Evolutionary conservation across 2,329 filamentous ascomycete genomes (phyloP).

Genomic region (Myriosclerotinia curreyana): DNA sequence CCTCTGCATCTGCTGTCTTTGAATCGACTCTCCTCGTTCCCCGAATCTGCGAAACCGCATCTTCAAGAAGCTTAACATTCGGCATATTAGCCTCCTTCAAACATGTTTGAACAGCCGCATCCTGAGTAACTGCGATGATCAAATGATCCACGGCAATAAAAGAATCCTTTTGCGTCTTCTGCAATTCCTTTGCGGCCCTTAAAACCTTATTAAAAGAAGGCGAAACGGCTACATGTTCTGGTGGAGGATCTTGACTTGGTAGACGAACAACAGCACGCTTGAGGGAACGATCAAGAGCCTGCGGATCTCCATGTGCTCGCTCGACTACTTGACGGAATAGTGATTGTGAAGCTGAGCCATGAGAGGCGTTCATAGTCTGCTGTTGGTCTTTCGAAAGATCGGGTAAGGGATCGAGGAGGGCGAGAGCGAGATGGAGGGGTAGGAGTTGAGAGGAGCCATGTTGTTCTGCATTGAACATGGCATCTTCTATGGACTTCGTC

Average conservation of each 20-base stretch:
- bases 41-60: slow-evolving; percentile 86
- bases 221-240: slow-evolving; percentile 80
- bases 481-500: slow-evolving; percentile 84
- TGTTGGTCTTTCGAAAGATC: slow-evolving; percentile 81
- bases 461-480: slow-evolving; percentile 81
- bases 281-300: slow-evolving; percentile 80
- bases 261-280: slow-evolving; percentile 90
- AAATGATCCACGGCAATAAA: slow-evolving; percentile 95
- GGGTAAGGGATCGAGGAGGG: slow-evolving; percentile 71
- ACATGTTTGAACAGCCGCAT: slow-evolving; percentile 66
- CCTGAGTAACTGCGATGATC: slow-evolving; percentile 80
- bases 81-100: slow-evolving; percentile 87
- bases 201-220: slow-evolving; percentile 80
- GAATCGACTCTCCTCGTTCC: slow-evolving; percentile 93
- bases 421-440: slow-evolving; percentile 84
- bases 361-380: slow-evolving; percentile 59
- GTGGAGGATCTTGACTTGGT: slow-evolving; percentile 91
- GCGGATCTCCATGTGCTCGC: slow-evolving; percentile 86
- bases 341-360: slow-evolving; percentile 60
- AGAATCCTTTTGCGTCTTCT: slow-evolving; percentile 96
- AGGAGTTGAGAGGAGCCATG: slow-evolving; percentile 89
- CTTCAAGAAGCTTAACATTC: slow-evolving; percentile 84
- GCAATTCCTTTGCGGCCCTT: slow-evolving; percentile 79
- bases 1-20: slow-evolving; percentile 89
- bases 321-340: slow-evolving; percentile 94